Evolutionary conservation across 345 rosid species (phyloP), one percentile per base, ranked within the genome.

Genomic region (Iberis pinnata): DNA sequence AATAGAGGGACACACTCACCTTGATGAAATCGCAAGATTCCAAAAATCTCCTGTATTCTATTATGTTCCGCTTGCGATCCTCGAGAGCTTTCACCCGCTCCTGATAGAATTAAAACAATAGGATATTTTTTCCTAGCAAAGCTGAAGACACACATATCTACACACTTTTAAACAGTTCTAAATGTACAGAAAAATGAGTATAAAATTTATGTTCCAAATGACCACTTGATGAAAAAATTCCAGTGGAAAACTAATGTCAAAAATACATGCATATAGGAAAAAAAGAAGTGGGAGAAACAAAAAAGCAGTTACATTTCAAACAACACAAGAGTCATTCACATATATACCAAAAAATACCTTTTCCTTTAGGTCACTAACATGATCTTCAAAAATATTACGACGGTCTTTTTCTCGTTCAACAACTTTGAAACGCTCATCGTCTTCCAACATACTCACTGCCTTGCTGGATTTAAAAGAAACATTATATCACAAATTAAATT

Each of bases 361-460:
- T 49, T 77, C 76, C 49, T 50, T 76, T 47, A 88, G 79, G 58
- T 88, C 98, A 60, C 70, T 64, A 47, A 85, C 36, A 67, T 78
- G 77, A 66, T 77, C 72, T 58, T 88, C 96, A 72, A 83, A 81
- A 38, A 88, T 63, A 61, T 85, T 89, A 77, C 68, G 85, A 49
- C 98, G 89, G 20, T 92, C 98, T 68, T 78, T 83, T 64, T 88
- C 98, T 58, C 95, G 75, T 43, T 88, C 96, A 60, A 92, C 65
- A 55, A 81, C 93, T 80, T 83, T 80, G 52, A 81, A 92, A 42
- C 93, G 86, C 36, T 85, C 90, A 60, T 88, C 93, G 56, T 81
- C 75, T 73, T 88, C 93, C 72, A 92, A 77, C 60, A 88, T 64
- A 18, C 75, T 35, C 56, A 64, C 68, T 32, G 75, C 84, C 83